Base-by-base conservation (phyloP, 169 alveolate genomes). In the Eimeria praecox region DNA sequence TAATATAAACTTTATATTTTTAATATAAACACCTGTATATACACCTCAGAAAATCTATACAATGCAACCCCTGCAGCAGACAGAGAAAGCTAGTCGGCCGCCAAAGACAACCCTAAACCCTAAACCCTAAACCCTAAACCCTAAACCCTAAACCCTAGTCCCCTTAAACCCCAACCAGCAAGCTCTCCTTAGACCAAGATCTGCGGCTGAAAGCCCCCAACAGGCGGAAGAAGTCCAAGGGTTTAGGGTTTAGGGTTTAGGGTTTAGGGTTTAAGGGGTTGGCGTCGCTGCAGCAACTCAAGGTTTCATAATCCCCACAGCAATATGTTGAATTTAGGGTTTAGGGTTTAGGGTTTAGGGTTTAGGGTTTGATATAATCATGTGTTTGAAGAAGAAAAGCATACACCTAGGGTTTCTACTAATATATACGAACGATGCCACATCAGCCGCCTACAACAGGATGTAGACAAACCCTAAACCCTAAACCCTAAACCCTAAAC, bases 401-500 rank as follows among this genome's bases (percentile, higher is more conserved):
- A 59, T 14, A 59, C 14, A 59, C 22, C 22, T 59, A 14, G 69
- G 69, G 69, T 59, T 59, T 59, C 14, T 59, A 18, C 22, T 22
- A 59, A 22, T 18, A 22, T 14, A 59, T 18, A 59, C 14, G 69
- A 59, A 14, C 14, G 22, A 59, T 59, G 14, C 22, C 14, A 59
- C n/a, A 59, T 18, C 14, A 14, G 69, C 69, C 69, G 22, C 69
- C 69, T 59, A 14, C 69, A 59, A 18, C 69, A 14, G 69, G 14
- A 22, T 18, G 22, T 59, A 18, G 22, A 22, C 69, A 66, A 66
- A 66, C 78, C 78, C 78, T 66, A 66, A 66, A 66, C 27, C 78
- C 78, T 66, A 66, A 66, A 66, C 78, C 78, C 78, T 66, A 66
- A n/a, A 66, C 27, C 27, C 35, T 66, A 66, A 66, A 16, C n/a